A percentile compares a stretch with the other conserved stretches of the same genome.
phyloP scores from a whole-genome alignment of 2,329 filamentous ascomycete genomes.

The Sporothrix pallida region DNA sequence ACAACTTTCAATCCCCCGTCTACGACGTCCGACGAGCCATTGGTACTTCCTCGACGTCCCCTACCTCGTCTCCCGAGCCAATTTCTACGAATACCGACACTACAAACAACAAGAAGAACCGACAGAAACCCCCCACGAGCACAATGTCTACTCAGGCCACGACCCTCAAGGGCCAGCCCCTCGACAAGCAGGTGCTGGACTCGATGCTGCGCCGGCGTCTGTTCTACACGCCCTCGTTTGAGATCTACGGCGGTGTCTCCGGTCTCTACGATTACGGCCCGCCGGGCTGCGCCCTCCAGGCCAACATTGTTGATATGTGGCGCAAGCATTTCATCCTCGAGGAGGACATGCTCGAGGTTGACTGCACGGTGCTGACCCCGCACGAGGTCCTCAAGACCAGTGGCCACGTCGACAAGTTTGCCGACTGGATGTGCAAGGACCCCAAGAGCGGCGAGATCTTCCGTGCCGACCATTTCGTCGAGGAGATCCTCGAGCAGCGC shows the following conservation, averaged over 20 bases:
- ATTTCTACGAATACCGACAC: neutral
- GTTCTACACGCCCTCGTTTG: conserved; percentile 95
- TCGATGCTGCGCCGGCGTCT: conserved; percentile 83
- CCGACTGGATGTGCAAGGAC: conserved; percentile 99
- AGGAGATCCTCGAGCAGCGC: conserved; percentile 86
- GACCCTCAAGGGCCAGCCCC: conserved; percentile 86
- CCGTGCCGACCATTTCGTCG: conserved; percentile 93
- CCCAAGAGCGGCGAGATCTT: conserved; percentile 97
- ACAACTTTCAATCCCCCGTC: neutral
- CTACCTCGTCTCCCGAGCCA: neutral
- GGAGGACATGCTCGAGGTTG: conserved; percentile 94
- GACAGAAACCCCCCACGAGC: neutral
- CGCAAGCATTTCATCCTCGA: conserved; percentile 91
- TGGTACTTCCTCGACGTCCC: conserved; percentile 10
- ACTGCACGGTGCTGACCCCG: conserved; percentile 92
- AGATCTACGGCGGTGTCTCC: conserved; percentile 89
- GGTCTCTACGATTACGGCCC: conserved; percentile 95
- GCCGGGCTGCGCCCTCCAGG: conserved; percentile 82
- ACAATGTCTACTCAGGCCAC: conserved; percentile 52
- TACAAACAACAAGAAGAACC: conserved; percentile 6
- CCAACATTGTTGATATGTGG: conserved; percentile 88
- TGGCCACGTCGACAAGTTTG: conserved; percentile 97
- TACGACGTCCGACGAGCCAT: conserved; percentile 21
- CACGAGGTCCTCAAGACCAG: conserved; percentile 93
- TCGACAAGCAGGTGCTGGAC: conserved; percentile 83